These are phyloP conservation scores for Styphnolobium japonicum DNA, from an alignment of 306 rosid genomes.

Conservation along the genomic window DNA sequence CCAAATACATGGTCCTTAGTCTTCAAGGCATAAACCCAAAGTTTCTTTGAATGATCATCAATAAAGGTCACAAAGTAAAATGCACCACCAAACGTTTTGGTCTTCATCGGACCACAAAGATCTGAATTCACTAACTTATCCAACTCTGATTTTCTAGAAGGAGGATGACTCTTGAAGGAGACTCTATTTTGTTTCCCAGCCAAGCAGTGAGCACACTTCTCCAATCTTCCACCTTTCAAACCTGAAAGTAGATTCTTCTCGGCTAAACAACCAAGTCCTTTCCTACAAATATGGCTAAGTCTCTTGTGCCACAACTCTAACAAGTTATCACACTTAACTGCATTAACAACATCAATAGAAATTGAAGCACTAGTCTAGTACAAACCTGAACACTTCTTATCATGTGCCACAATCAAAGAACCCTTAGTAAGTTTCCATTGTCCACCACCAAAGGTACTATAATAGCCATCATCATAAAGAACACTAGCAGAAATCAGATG, in stretches of 20 bases:
- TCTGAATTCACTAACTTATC: too few relatives aligned
- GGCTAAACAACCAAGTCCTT: background rate
- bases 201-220: too few relatives aligned
- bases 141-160: background rate
- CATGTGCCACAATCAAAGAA: background rate
- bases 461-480: background rate
- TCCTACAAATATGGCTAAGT: background rate
- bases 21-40: too few relatives aligned
- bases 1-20: too few relatives aligned
- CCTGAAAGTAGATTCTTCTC: background rate
- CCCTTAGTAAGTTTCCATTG: background rate
- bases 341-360: background rate
- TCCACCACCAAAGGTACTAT: too few relatives aligned
- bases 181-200: background rate
- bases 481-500: background rate
- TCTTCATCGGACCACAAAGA: background rate
- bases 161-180: too few relatives aligned
- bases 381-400: background rate
- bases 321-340: background rate
- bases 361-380: background rate
- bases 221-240: too few relatives aligned
- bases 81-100: background rate
- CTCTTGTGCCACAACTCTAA: background rate
- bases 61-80: background rate
- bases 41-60: background rate